Base-by-base conservation (phyloP, 352 stramenopile genomes). In the Globisporangium paddicum region DNA sequence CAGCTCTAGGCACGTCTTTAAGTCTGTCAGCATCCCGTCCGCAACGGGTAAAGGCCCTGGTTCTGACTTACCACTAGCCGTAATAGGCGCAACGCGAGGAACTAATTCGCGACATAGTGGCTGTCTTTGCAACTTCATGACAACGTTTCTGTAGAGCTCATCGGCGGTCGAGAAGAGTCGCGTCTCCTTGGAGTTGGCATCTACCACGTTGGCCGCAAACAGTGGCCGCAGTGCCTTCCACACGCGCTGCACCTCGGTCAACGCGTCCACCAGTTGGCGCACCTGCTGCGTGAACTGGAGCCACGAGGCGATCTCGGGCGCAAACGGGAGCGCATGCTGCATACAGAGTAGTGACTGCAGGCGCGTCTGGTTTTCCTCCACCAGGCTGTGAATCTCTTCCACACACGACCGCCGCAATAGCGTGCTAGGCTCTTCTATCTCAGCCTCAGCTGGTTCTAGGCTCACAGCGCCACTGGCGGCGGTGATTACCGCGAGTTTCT, bases 291-390 rank as follows among this genome's bases (percentile, higher is more conserved):
- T 60, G 60, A 87, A 90, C 6, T 57, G 26, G 51, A 83, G 58
- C 79, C 79, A 90, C 16, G 66, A 42, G 1, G 56, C 50, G 6
- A 89, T 88, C 7, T 78, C 64, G 2, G 66, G 34, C 0, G 66
- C 57, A 46, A 91, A 89, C 0, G 79, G 68, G 0, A 65, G 54
- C 0, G 73, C 73, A 44, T 87, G 72, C 2, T 58, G 55, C 55
- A 87, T 69, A 26, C 67, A 82, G 0, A 77, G 72, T 7, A 89
- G 58, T 0, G 69, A 64, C 54, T 88, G 77, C 10, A 89, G 58
- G 0, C 75, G 63, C 47, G 80, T 46, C 2, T 82, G 62, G 51
- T 90, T 83, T 14, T 93, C 84, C 25, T 92, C 76, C 6, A 85
- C 60, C 7, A 90, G 50, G 32, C 67, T 55, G 26, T 82, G 60